Conservation (phyloP, 1,139 yeast species). For the Yamadazyma siamensis region DNA sequence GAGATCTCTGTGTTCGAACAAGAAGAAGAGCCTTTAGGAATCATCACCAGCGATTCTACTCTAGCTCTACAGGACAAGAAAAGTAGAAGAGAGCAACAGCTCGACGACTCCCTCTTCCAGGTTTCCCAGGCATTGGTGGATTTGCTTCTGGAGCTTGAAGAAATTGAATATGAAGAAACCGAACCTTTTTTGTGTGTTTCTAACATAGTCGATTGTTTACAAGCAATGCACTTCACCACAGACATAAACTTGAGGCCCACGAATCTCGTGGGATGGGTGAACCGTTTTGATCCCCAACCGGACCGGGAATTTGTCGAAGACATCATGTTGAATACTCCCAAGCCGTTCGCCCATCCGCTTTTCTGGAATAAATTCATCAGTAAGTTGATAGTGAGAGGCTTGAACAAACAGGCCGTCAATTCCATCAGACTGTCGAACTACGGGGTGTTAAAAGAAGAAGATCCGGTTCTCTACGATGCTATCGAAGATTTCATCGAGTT, state of each 20-base stretch:
- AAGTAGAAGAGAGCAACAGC: conserved; percentile 10
- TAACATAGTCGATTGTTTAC: conserved; percentile 55
- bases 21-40: conserved; percentile 30
- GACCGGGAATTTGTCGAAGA: conserved; percentile 44
- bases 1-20: conserved; percentile 12
- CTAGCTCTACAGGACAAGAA: conserved; percentile 10
- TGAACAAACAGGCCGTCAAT: conserved; percentile 51
- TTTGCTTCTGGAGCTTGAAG: conserved; percentile 15
- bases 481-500: conserved; percentile 47
- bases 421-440: conserved; percentile 42
- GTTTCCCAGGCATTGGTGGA: conserved; percentile 21
- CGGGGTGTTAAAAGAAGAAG: conserved; percentile 29
- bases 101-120: conserved; percentile 27
- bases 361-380: conserved; percentile 65
- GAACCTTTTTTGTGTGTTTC: conserved; percentile 24
- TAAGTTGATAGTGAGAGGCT: conserved; percentile 61
- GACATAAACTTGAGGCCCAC: conserved; percentile 44
- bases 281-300: conserved; percentile 62
- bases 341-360: conserved; percentile 50
- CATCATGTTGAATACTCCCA: conserved; percentile 39
- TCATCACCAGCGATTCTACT: conserved; percentile 21
- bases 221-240: conserved; percentile 48
- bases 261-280: conserved; percentile 57
- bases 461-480: conserved; percentile 30
- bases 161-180: conserved; percentile 15